Evolutionary conservation across 2,329 filamentous ascomycete genomes (phyloP).

Genomic region (Alternaria gansuensis): DNA sequence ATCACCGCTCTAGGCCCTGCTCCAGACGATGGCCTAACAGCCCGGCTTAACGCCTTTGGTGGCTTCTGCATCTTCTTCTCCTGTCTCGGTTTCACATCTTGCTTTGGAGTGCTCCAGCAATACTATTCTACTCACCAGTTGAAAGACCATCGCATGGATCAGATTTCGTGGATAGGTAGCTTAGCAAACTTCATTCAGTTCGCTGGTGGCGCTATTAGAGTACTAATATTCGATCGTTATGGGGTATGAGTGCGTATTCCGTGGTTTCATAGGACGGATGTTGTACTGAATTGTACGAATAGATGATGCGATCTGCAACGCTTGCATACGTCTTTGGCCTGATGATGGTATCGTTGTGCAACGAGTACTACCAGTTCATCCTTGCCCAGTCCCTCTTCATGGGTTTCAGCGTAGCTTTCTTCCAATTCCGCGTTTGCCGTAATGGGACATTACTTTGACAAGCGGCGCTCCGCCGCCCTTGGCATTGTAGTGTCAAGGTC

Average conservation of each 20-base stretch:
- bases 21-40: conserved; percentile 46
- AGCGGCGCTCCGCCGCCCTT: conserved; percentile 58
- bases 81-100: conserved; percentile 53
- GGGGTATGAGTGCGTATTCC: conserved; percentile 50
- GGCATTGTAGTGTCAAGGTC: conserved; percentile 60
- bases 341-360: conserved; percentile 66
- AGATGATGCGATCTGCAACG: conserved; percentile 61
- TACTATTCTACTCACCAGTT: conserved; percentile 57
- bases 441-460: conserved; percentile 60
- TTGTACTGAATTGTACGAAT: conserved; percentile 19
- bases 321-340: conserved; percentile 63
- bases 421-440: conserved; percentile 59
- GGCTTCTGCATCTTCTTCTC: conserved; percentile 46
- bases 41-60: conserved; percentile 49
- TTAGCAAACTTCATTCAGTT: conserved; percentile 59
- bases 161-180: conserved; percentile 57
- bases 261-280: background rate
- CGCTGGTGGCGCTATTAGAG: conserved; percentile 64
- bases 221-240: conserved; percentile 66
- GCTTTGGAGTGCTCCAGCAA: conserved; percentile 56
- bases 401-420: conserved; percentile 58
- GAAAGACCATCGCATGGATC: conserved; percentile 34
- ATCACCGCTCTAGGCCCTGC: conserved; percentile 25
- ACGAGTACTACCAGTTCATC: conserved; percentile 60
- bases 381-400: conserved; percentile 61